Base-by-base conservation (phyloP, 345 rosid species). In the Sonneratia alba region DNA sequence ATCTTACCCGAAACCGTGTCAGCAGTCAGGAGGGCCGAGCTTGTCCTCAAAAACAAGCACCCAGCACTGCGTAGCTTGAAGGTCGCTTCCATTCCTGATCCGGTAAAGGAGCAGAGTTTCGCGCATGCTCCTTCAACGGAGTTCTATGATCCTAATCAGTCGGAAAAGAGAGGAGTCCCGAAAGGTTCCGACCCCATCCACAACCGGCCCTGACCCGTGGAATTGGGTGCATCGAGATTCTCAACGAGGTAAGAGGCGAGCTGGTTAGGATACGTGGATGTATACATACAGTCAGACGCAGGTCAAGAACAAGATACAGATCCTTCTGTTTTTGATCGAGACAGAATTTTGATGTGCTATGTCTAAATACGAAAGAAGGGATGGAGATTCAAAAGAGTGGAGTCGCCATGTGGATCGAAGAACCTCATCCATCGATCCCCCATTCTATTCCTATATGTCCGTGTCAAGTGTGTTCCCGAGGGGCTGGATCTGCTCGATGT, bases 121-220 rank as follows among this genome's bases (percentile, higher is more conserved):
- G 63, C 63, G 0, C 91, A 87, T 42, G 75, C 84, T 3, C 96
- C 96, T 74, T 77, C 89, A 7, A 62, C 71, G 66, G 51, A 10
- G 70, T 27, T 42, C 76, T 83, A 83, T 72, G 88, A 87, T 71
- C 88, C 87, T 5, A 79, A 79, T 77, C 91, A 85, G 76, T 91
- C 90, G 14, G 78, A 81, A 65, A 91, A 88, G 76, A 85, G 97
- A 82, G 67, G 78, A 73, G 90, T 88, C 75, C 77, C 85, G 38
- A 87, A 71, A 84, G 98, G 98, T 71, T 91, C 98, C 1, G 92
- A 93, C 80, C 98, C 98, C 45, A 93, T 93, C 70, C 98, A 89
- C 84, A 93, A 93, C 84, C 84, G 78, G 76, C 81, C 88, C 75
- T 90, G 82, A 84, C 34, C 22, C 57, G 0, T 16, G 5, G 22